Evolutionary conservation across 2,329 filamentous ascomycete species (phyloP).

Genomic region (Fusarium coicis): DNA sequence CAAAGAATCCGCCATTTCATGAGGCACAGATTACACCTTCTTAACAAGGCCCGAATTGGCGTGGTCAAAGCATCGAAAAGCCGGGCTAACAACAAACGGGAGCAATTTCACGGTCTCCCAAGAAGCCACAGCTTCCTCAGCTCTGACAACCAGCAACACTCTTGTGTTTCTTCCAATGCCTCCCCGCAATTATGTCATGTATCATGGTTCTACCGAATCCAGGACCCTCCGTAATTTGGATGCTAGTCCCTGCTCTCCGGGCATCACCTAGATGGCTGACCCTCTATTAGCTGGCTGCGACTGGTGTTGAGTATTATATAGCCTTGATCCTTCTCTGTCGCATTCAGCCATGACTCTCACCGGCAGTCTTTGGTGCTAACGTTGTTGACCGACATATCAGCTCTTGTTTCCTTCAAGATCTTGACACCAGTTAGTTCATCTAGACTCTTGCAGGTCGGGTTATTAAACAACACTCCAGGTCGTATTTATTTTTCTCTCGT

Average conservation of each 20-base stretch:
- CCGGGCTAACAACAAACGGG: constrained; percentile 33
- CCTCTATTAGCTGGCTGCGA: constrained; percentile 29
- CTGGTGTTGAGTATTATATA: constrained; percentile 44
- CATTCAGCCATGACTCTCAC: constrained; percentile 36
- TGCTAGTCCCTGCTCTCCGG: constrained; percentile 44
- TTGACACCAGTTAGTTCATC: constrained; percentile 24
- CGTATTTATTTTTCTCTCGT: constrained; percentile 16
- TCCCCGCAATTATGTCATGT: constrained; percentile 61
- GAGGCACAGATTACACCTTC: constrained; percentile 21
- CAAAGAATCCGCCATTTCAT: constrained; percentile 28
- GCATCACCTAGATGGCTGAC: constrained; percentile 37
- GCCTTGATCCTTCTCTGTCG: constrained; percentile 40
- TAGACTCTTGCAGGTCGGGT: constrained; percentile 30
- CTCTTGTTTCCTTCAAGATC: neutral
- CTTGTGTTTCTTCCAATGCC: constrained; percentile 31
- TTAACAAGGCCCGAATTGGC: constrained; percentile 41
- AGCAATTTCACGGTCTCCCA: constrained; percentile 33
- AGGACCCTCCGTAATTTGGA: constrained; percentile 51
- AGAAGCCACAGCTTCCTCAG: constrained; percentile 38
- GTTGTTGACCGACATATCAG: constrained; percentile 37
- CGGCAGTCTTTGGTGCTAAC: constrained; percentile 44
- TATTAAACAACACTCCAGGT: constrained; percentile 25
- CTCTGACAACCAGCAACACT: constrained; percentile 24
- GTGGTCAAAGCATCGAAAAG: constrained; percentile 41
- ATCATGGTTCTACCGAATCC: constrained; percentile 51